phyloP scores from a whole-genome alignment of 139 green algal species.

The Axilococcus clingmanii region DNA sequence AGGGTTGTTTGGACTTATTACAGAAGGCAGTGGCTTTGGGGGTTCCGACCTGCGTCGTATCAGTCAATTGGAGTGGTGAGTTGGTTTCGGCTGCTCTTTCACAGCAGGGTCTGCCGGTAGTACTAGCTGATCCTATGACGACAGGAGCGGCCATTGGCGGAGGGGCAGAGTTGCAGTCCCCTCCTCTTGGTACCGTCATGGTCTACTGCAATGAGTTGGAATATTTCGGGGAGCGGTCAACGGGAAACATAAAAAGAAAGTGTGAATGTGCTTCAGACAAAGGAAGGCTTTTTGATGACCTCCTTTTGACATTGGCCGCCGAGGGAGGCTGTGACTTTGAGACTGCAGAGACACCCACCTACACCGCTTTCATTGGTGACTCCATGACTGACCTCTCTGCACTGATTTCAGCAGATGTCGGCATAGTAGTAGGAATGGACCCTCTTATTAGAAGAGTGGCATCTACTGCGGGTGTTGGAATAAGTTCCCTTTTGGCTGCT shows the following conservation, averaged over 20 bases:
- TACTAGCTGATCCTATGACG: slow-evolving; percentile 2
- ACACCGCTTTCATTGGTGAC: slow-evolving; percentile 46
- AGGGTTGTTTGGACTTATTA: slow-evolving; percentile 33
- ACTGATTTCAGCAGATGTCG: slow-evolving; percentile 50
- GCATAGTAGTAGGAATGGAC: slow-evolving; percentile 60
- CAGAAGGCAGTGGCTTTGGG: slow-evolving; percentile 18
- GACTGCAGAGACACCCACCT: neutral
- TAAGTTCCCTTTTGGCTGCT: slow-evolving; percentile 20
- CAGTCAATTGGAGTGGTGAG: slow-evolving; percentile 64
- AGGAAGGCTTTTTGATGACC: slow-evolving; percentile 20
- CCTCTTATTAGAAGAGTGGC: slow-evolving; percentile 33
- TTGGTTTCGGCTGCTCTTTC: slow-evolving; percentile 44
- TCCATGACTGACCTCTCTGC: slow-evolving; percentile 43
- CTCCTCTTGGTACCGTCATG: neutral
- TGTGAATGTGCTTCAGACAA: slow-evolving; percentile 53
- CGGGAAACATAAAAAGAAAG: slow-evolving; percentile 30
- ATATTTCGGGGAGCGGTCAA: slow-evolving; percentile 20
- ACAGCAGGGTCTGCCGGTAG: slow-evolving; percentile 10
- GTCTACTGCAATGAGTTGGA: slow-evolving; percentile 42
- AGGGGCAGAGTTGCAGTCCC: neutral
- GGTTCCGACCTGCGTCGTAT: slow-evolving; percentile 44
- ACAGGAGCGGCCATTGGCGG: neutral
- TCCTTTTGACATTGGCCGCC: slow-evolving; percentile 19
- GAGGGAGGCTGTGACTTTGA: too few relatives aligned
- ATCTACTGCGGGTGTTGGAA: slow-evolving; percentile 14